Evolutionary conservation across 2,329 filamentous ascomycete genomes (phyloP), one percentile per base, ranked within the genome.

Genomic region (Purpureocillium takamizusanense): DNA sequence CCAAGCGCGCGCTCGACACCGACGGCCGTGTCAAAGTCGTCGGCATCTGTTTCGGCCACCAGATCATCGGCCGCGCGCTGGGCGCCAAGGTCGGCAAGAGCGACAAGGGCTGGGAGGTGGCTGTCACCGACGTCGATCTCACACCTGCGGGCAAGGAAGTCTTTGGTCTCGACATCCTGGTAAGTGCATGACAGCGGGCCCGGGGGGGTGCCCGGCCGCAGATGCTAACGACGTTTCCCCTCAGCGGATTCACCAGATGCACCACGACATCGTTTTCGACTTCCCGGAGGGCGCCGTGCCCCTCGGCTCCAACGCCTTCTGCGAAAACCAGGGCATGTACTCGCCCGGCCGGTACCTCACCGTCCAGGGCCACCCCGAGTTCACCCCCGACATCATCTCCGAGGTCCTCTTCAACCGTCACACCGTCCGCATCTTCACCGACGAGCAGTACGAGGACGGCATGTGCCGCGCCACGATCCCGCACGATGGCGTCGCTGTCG

Each of bases 401-500:
- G 55, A 60, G 37, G 49, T 64, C 25, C 49, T 64, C 17, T 51
- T 51, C 43, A 63, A 72, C 42, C 72, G 88, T 40, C 76, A 83
- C 52, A 65, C 69, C 21, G 66, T 65, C 35, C 86, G 85, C 1
- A 68, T 92, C 16, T 83, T 95, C 46, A 62, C 70, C 39, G 78
- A 89, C 40, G 76, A 76, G 14, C 60, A 82, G 43, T 90, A 76
- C 48, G 61, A 76, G 40, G 82, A 86, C 49, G 85, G 76, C 18
- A 74, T 89, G 55, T 63, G 61, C 7, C 74, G 86, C 43, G 81
- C 81, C 2, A 65, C 65, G 8, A 69, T 78, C 27, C 67, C 75
- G 39, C 87, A 95, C 46, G 88, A 95, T 56, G 89, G 90, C 2
- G 67, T 92, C n/a, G 62, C 69, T 3, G 78, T 95, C 38, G 82